Evolutionary conservation across 2,329 filamentous ascomycete species (phyloP), one percentile per base, ranked within the genome.

Genomic region (Exserohilum rostratum): DNA sequence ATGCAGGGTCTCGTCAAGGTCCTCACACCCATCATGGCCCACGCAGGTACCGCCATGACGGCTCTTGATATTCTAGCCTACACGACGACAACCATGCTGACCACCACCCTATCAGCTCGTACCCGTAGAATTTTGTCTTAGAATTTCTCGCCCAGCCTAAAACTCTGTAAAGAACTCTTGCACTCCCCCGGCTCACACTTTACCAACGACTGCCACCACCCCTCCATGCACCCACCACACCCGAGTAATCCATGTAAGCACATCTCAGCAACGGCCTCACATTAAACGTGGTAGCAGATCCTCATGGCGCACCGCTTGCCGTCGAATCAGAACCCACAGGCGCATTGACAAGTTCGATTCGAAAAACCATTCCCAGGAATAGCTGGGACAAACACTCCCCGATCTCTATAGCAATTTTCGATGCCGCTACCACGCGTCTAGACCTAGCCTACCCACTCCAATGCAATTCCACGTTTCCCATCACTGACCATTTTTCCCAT

Each of bases 11-110:
- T 29, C 15, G 13, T 12, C n/a, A 25, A 34, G 35, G 11, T 25
- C 33, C 38, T 49, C 34, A 22, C n/a, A 43, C 17, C 27, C 33
- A 20, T 50, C 42, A 45, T 55, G 44, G 52, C 25, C 43, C 54
- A 60, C 47, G 64, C 60, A 65, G 58, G 62, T 60, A 62, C 62
- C 55, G 43, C 42, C 40, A 13, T 29, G 34, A 46, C 47, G 38
- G 44, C 43, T 18, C 12, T 15, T 30, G 10, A 44, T 33, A 31
- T 18, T 30, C 20, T 22, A 15, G 20, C 15, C 38, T 42, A 15
- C n/a, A 38, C 39, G 29, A 11, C 25, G 15, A 17, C 20, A 17
- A 34, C 40, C 18, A 29, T 10, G 22, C 17, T 40, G 15, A 45
- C 40, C 46, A 31, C 17, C 30, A 27, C 13, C 3, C 22, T 29